Evolutionary conservation across 2,329 filamentous ascomycete species (phyloP), one percentile per base, ranked within the genome.

Genomic region (Xylariaceae sp.): DNA sequence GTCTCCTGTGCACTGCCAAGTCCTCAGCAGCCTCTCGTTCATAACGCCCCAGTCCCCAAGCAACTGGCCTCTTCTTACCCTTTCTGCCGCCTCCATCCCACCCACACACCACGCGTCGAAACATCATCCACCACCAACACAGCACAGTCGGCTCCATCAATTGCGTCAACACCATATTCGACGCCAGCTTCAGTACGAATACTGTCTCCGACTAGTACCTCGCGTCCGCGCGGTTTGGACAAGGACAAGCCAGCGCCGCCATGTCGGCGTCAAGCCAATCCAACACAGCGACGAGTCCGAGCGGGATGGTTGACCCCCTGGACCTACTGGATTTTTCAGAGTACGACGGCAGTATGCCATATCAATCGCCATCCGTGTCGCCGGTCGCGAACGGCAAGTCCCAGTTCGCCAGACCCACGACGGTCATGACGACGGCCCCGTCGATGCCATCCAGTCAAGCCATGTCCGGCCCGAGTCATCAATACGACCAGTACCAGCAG

Each of bases 401-500:
- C 21, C 60, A 67, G 19, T 75, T 76, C 46, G 49, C 65, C 28
- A 68, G 65, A 45, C 65, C 73, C 6, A 55, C 70, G 6, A 61
- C 72, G 5, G 63, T 67, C 42, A 69, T 72, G 33, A 62, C 72
- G 27, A 69, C 75, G 5, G 70, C 75, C n/a, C 62, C 67, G 4
- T 61, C 65, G 22, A 58, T 80, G 37, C 59, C 75, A 13, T 59
- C 72, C 6, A 59, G 51, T 17, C 73, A 80, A 41, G 71, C 71
- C 14, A 75, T 89, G 53, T 79, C 77, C 30, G 85, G 79, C 22
- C 90, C 92, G 7, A 94, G 87, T 60, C 89, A 95, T 65, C 86
- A 94, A 62, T 96, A 96, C 68, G 85, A 88, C 52, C 79, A 86
- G 55, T 93, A 95, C 67, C 85, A 87, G 65, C 92, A 98, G 58